phyloP scores from a whole-genome alignment of 495 filamentous ascomycete genomes.

The Endocarpon pusillum region DNA sequence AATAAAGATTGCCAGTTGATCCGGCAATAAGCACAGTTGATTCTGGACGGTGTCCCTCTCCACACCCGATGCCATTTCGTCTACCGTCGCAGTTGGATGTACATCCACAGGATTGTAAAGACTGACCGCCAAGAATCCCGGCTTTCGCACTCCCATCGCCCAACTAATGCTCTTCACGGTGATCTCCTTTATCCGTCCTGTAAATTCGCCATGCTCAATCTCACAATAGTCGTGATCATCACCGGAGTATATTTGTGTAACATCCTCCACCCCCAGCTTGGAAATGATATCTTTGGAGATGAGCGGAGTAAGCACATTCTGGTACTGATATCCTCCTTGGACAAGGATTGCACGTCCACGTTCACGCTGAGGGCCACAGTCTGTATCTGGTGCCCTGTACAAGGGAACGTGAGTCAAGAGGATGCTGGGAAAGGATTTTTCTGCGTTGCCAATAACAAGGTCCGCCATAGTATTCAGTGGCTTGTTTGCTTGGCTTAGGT shows the following conservation, averaged over 20 bases:
- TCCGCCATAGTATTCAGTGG: not conserved
- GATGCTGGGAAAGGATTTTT: constrained; percentile 55
- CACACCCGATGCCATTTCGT: constrained; percentile 11
- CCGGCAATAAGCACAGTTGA: constrained; percentile 80
- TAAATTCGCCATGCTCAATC: constrained; percentile 52
- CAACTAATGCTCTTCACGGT: constrained; percentile 87
- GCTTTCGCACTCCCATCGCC: constrained; percentile 89
- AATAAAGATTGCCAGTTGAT: constrained; percentile 68
- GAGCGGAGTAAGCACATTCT: constrained; percentile 68
- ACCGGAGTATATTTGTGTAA: constrained; percentile 67
- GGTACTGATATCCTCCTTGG: constrained; percentile 76
- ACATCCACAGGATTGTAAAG: constrained; percentile 77
- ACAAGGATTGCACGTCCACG: constrained; percentile 61
- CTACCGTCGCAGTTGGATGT: constrained; percentile 36
- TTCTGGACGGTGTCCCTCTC: constrained; percentile 57
- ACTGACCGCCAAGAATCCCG: constrained; percentile 76
- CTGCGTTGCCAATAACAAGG: not conserved
- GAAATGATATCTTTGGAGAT: constrained; percentile 58
- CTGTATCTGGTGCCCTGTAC: constrained; percentile 61
- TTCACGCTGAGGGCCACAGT: constrained; percentile 82
- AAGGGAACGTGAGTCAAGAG: constrained; percentile 84
- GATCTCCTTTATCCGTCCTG: constrained; percentile 59
- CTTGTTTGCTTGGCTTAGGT: constrained; percentile 7
- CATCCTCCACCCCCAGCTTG: constrained; percentile 45
- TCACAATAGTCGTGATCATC: constrained; percentile 99